Evolutionary conservation across 768 basidiomycete genomes (phyloP), one percentile per base, ranked within the genome.

Genomic region (Boletus sp.): DNA sequence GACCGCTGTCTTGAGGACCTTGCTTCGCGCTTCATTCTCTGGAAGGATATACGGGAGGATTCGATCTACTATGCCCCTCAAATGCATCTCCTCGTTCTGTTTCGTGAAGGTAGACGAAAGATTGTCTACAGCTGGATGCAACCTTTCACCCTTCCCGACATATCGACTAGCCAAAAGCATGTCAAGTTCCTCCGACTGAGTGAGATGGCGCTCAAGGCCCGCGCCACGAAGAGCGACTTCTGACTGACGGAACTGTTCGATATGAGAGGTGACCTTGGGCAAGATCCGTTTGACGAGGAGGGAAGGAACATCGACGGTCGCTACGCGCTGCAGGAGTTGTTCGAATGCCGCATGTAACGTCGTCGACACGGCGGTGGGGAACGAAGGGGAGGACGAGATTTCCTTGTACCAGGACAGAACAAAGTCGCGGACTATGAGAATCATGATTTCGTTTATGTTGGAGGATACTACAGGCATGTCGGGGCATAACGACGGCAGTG

Each of bases 101-200:
- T 87, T 86, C 18, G 93, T 92, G 64, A 94, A 94, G 0, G 88
- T 88, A 7, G 92, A 89, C 3, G 94, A 91, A 30, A 94, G 81
- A 60, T 95, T 93, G 55, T 89, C 86, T 18, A 98, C 85, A 4
- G 95, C 93, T 5, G 87, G 83, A 66, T 98, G 94, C 4, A 98
- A 76, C 61, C 79, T 88, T 30, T 81, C 81, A 6, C 84, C 84
- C 45, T 78, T 80, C 11, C 71, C 71, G 4, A 89, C 84, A 71
- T 95, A 96, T 53, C 87, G 81, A 60, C 85, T 88, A 2, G 94
- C 93, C 28, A 96, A 77, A 15, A 96, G 77, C 44, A 95, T 76
- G 69, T 97, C 94, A 6, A 94, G 79, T 64, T 94, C 93, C 67
- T 94, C 92, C 2, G 92, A 93, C 71, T 94, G 90, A 1, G 92